Percentiles rank a stretch among this genome's conserved stretches.
These are phyloP conservation scores for Leccinum olivaceopallidum DNA, from an alignment of 768 basidiomycete genomes.

Conservation along the genomic window DNA sequence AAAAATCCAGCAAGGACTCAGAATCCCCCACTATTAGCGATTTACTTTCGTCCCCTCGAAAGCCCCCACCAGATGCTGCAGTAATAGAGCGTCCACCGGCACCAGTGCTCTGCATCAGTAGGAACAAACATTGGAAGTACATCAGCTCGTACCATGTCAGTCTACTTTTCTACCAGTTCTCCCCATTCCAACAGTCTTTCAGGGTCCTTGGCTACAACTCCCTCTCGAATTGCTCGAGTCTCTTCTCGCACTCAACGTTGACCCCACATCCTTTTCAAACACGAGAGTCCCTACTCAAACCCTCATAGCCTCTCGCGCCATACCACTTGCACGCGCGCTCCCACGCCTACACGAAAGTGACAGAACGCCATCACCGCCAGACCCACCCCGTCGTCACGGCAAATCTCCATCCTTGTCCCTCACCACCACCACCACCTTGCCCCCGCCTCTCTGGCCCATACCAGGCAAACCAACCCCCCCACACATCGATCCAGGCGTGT, in stretches of 20 bases:
- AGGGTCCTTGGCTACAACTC: slow-evolving; percentile 93
- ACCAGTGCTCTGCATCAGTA: slow-evolving; percentile 77
- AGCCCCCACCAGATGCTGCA: slow-evolving; percentile 37
- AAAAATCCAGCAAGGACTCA: slow-evolving; percentile 42
- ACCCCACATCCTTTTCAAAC: slow-evolving; percentile 61
- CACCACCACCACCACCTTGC: slow-evolving; percentile 29
- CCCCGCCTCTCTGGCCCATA: slow-evolving; percentile 52
- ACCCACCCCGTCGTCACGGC: slow-evolving; percentile 41
- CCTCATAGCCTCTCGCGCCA: slow-evolving; percentile 29
- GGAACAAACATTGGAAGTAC: slow-evolving; percentile 94
- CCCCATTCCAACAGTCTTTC: slow-evolving; percentile 1
- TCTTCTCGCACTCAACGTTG: slow-evolving; percentile 73
- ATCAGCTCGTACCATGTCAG: slow-evolving; percentile 89
- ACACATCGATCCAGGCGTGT: slow-evolving; percentile 88
- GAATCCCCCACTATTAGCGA: slow-evolving; percentile 23
- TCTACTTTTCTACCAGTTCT: slow-evolving; percentile 18
- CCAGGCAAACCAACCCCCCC: slow-evolving; percentile 75
- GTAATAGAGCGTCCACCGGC: slow-evolving; percentile 48
- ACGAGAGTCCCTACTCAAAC: slow-evolving; percentile 45
- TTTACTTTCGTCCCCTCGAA: slow-evolving; percentile 21
- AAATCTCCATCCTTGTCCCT: slow-evolving; percentile 31
- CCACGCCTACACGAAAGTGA: slow-evolving; percentile 39
- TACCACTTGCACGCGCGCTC: slow-evolving; percentile 20
- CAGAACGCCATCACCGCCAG: slow-evolving; percentile 43
- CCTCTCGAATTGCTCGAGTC: slow-evolving; percentile 86